A percentile compares a stretch with the other conserved stretches of the same genome.
phyloP scores from a whole-genome alignment of 805 yeast genomes.

The Candida andamanensis region DNA sequence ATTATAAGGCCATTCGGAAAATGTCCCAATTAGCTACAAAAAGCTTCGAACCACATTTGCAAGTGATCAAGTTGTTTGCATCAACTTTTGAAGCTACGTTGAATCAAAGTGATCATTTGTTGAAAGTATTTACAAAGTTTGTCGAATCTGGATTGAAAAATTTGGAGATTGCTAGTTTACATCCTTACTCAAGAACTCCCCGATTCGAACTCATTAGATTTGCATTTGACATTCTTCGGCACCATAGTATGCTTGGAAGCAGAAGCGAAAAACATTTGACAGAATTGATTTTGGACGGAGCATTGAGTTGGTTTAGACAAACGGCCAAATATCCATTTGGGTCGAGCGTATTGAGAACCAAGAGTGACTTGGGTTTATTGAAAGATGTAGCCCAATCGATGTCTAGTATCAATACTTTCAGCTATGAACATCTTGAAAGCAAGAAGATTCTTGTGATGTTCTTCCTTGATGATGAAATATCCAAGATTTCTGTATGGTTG shows the following conservation, averaged over 20 bases:
- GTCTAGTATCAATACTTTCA: constrained; percentile 17
- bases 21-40: constrained; percentile 45
- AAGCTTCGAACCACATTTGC: constrained; percentile 61
- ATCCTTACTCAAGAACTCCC: constrained; percentile 72
- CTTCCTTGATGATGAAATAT: constrained; percentile 73
- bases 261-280: constrained; percentile 43
- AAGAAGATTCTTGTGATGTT: constrained; percentile 53
- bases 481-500: constrained; percentile 72
- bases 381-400: constrained; percentile 42
- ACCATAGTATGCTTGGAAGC: constrained; percentile 48
- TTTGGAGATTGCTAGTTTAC: constrained; percentile 60
- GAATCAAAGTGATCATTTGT: constrained; percentile 63
- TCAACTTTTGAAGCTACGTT: constrained; percentile 78
- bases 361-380: constrained; percentile 61
- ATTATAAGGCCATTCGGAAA: constrained; percentile 52
- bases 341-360: constrained; percentile 65
- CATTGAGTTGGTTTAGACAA: constrained; percentile 72
- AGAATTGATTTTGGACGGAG: constrained; percentile 54
- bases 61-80: constrained; percentile 60
- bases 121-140: constrained; percentile 63
- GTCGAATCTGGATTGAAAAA: constrained; percentile 50
- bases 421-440: constrained; percentile 27
- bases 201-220: constrained; percentile 72
- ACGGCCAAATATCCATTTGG: constrained; percentile 77
- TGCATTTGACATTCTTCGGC: constrained; percentile 57